phyloP scores from a whole-genome alignment of 768 basidiomycete genomes.

The Tylopilus intermedius region DNA sequence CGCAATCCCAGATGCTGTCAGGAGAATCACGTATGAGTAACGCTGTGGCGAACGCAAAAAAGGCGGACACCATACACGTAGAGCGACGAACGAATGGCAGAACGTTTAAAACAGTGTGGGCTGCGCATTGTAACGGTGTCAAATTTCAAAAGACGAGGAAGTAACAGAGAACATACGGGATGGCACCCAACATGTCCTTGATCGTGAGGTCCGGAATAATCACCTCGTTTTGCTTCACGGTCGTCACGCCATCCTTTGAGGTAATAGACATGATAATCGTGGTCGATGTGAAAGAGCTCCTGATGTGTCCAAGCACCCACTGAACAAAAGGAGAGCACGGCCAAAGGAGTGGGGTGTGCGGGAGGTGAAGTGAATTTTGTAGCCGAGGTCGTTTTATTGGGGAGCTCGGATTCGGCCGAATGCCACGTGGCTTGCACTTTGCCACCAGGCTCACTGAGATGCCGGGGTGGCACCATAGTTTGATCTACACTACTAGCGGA shows the following conservation, averaged over 20 bases:
- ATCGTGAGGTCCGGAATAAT: conserved; percentile 79
- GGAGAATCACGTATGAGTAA: conserved; percentile 10
- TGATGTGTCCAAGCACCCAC: conserved; percentile 5
- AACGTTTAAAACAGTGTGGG: conserved; percentile 86
- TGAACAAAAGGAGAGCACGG: not conserved
- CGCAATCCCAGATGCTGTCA: conserved; percentile 65
- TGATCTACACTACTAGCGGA: no score
- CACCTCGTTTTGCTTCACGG: conserved; percentile 53
- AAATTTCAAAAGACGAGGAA: not conserved
- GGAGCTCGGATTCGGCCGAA: conserved; percentile 24
- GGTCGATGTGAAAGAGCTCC: conserved; percentile 1
- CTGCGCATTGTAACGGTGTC: conserved; percentile 32
- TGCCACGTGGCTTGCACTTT: conserved; percentile 20
- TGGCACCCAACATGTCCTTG: conserved; percentile 79
- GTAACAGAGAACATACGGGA: conserved; percentile 56
- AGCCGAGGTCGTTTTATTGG: conserved; percentile 25
- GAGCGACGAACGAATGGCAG: conserved; percentile 67
- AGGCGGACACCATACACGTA: conserved; percentile 58
- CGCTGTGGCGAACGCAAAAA: not conserved
- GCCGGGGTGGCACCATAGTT: no score
- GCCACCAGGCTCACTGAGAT: no score
- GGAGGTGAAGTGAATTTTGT: not conserved
- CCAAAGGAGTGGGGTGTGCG: not conserved
- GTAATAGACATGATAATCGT: conserved; percentile 20
- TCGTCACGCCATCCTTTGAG: conserved; percentile 19